Base-by-base conservation (phyloP, 2,329 filamentous ascomycete species). In the Pseudogymnoascus pannorum region DNA sequence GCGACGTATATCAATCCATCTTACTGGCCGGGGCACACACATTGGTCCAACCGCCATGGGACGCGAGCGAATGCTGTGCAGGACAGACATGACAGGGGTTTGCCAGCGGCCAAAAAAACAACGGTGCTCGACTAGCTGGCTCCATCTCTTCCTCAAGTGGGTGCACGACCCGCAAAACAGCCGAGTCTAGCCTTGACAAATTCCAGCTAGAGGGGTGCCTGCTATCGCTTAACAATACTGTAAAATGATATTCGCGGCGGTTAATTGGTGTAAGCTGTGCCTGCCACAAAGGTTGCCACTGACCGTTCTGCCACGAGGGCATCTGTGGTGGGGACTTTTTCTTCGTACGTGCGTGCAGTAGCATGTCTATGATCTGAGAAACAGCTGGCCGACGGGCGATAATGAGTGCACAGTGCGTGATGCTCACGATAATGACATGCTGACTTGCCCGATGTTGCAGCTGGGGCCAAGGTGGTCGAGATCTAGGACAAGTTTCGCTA, bases 131-230 rank as follows among this genome's bases (percentile, higher is more conserved):
- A 51, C 42, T 26, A 20, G 40, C 36, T 42, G 38, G 38, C 38
- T 42, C 22, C 18, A 42, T 42, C 5, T 14, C 40, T n/a, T 42
- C 38, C n/a, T n/a, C n/a, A n/a, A 35, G 24, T 29, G 18, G 9
- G 40, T 44, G 16, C 44, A 26, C 44, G 44, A 51, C 44, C 44
- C 44, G 44, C 44, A 51, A 51, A 51, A 51, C 44, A 51, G 44
- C 24, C 24, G 22, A 51, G 44, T 51, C 44, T 51, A 51, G 44
- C 44, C 44, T 51, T 51, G 44, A 51, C 44, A 51, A 51, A 51
- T 29, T 16, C 24, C 44, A 29, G 22, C 22, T 29, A 29, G 18
- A 44, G 42, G 20, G 6, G 42, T 48, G 22, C 8, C 42, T 48
- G 22, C 14, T 16, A 51, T 51, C 44, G 44, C 44, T 29, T 29